Percentiles rank a stretch among this genome's conserved stretches.
phyloP scores from a whole-genome alignment of 2,329 filamentous ascomycete species.

The Mollisia scopiformis region DNA sequence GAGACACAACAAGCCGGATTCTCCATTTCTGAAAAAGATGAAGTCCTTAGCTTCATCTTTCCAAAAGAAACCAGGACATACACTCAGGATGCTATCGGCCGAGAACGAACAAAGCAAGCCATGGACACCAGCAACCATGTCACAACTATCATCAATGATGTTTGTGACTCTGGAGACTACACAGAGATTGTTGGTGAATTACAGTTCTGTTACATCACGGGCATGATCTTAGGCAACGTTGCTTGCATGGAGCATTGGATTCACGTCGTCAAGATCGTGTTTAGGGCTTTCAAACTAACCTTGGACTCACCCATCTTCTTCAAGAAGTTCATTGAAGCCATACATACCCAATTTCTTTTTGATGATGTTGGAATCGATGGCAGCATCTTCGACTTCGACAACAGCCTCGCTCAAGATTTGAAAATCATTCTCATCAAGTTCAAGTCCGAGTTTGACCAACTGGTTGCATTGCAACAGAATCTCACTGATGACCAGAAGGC shows the following conservation, averaged over 20 bases:
- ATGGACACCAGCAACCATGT: conserved; percentile 54
- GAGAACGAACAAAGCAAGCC: conserved; percentile 47
- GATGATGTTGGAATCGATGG: conserved; percentile 52
- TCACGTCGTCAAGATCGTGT: conserved; percentile 54
- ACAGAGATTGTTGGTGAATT: conserved; percentile 60
- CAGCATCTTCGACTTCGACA: conserved; percentile 41
- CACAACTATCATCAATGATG: conserved; percentile 42
- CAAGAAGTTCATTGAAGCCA: conserved; percentile 48
- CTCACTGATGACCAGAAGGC: conserved; percentile 45
- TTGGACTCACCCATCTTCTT: conserved; percentile 48
- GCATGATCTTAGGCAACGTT: conserved; percentile 59
- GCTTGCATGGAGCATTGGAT: conserved; percentile 66
- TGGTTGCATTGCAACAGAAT: conserved; percentile 41
- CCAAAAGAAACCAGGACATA: conserved; percentile 46
- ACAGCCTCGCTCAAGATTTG: conserved; percentile 39
- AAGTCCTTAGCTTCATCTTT: conserved; percentile 54
- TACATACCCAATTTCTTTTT: conserved; percentile 59
- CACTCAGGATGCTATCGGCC: conserved; percentile 39
- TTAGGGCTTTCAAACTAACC: conserved; percentile 53
- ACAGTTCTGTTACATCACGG: conserved; percentile 61
- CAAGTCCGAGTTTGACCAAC: conserved; percentile 55
- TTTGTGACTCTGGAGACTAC: conserved; percentile 35
- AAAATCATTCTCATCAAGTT: conserved; percentile 55
- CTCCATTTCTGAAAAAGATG: conserved; percentile 41
- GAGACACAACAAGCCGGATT: conserved; percentile 32